Percentiles rank a stretch among this genome's conserved stretches.
These are phyloP conservation scores for Dalbergia oliveri DNA, from an alignment of 306 rosid genomes.

Conservation along the genomic window DNA sequence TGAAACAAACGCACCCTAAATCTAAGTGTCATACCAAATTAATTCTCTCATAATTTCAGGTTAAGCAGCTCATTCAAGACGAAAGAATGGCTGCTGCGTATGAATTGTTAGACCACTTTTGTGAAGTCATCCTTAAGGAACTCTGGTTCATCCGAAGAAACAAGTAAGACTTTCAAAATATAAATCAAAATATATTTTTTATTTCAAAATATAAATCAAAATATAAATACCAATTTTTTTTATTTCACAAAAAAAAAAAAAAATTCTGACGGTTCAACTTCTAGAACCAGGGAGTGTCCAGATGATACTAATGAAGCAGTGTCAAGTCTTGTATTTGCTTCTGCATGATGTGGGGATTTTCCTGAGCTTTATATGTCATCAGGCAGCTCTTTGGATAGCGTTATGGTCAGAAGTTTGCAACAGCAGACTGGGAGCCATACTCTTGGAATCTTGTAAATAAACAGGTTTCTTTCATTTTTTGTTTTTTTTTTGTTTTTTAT, in stretches of 20 bases:
- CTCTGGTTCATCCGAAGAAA: conserved; percentile 70
- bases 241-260: no score
- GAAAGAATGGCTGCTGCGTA: conserved; percentile 57
- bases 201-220: not conserved
- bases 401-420: conserved; percentile 68
- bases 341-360: conserved; percentile 88
- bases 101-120: conserved; percentile 69
- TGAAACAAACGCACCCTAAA: no score
- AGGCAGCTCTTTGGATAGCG: conserved; percentile 76
- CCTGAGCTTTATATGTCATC: conserved; percentile 77
- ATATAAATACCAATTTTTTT: not conserved
- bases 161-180: conserved; percentile 48
- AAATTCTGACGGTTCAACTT: conserved; percentile 2
- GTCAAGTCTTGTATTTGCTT: conserved; percentile 86
- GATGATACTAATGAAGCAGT: conserved; percentile 84
- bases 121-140: conserved; percentile 64
- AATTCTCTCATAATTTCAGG: conserved; percentile 49
- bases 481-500: no score
- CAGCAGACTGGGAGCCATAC: conserved; percentile 63
- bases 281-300: conserved; percentile 63
- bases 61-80: conserved; percentile 67
- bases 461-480: conserved; percentile 53
- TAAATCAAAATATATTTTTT: conserved; percentile 5
- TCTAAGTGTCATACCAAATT: not conserved
- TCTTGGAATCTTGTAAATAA: conserved; percentile 81